Conservation (phyloP, 805 yeast species). For the Kockiozyma suomiensis region DNA sequence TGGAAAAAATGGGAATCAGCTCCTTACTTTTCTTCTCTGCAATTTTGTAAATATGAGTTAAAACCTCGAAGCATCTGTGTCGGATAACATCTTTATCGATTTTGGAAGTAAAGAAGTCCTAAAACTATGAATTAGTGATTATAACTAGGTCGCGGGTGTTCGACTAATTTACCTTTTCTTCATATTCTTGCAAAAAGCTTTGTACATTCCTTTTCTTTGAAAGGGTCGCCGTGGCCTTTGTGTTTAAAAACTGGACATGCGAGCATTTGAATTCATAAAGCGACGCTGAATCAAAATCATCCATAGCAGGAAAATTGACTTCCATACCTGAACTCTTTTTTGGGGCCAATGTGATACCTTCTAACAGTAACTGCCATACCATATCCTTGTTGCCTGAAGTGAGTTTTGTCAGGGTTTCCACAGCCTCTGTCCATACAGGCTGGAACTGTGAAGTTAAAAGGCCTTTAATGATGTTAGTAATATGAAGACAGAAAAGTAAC, state of each 20-base stretch:
- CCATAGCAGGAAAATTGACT: not conserved
- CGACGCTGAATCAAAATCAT: not conserved
- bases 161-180: conserved; percentile 1
- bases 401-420: conserved; percentile 58
- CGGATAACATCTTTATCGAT: conserved; percentile 12
- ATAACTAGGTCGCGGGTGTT: not conserved
- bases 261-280: conserved; percentile 17
- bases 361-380: conserved; percentile 21
- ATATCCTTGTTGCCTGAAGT: conserved; percentile 39
- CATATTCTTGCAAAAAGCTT: not conserved
- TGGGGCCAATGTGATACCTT: conserved; percentile 2
- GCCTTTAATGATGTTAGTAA: conserved; percentile 51
- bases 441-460: conserved; percentile 72
- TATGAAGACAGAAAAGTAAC: not conserved
- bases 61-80: conserved; percentile 50
- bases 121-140: not conserved
- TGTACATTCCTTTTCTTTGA: not conserved
- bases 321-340: not conserved
- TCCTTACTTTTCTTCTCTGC: conserved; percentile 66
- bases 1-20: conserved; percentile 61
- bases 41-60: conserved; percentile 60
- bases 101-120: conserved; percentile 4
- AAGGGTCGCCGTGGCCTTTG: not conserved
- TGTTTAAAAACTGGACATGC: conserved; percentile 16
- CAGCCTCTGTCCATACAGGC: conserved; percentile 82